Percentiles rank a stretch among this genome's conserved stretches.
Conservation (phyloP, 352 stramenopile species). For the Globisporangium mamillatum region DNA sequence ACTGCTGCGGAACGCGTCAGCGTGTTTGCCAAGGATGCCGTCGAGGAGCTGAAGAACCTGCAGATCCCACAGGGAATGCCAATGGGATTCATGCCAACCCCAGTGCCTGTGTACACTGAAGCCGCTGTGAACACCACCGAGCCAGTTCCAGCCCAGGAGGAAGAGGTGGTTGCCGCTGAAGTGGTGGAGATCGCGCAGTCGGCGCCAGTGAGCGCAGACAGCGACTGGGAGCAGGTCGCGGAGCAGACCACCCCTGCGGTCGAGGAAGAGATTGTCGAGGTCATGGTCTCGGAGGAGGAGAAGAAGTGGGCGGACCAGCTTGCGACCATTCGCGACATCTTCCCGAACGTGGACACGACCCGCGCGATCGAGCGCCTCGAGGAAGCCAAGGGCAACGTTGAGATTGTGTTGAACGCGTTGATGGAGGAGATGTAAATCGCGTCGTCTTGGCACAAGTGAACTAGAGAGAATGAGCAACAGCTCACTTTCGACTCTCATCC, state of each 20-base stretch:
- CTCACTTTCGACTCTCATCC: neutral
- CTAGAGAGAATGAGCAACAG: neutral
- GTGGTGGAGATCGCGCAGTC: slow-evolving; percentile 25
- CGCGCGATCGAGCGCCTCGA: slow-evolving; percentile 64
- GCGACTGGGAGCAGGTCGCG: slow-evolving; percentile 69
- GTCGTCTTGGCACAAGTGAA: neutral
- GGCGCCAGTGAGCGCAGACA: slow-evolving; percentile 33
- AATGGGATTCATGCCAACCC: slow-evolving; percentile 3
- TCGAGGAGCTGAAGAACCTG: slow-evolving; percentile 69
- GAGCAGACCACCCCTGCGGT: slow-evolving; percentile 27
- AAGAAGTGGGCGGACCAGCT: slow-evolving; percentile 77
- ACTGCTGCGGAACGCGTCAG: slow-evolving; percentile 36
- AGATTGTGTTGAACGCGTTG: slow-evolving; percentile 76
- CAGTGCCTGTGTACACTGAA: slow-evolving; percentile 22
- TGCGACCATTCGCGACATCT: slow-evolving; percentile 71
- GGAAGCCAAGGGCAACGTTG: slow-evolving; percentile 78
- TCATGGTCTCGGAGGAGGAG: slow-evolving; percentile 57
- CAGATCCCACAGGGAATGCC: slow-evolving; percentile 17
- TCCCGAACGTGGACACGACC: slow-evolving; percentile 50
- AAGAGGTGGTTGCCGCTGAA: slow-evolving; percentile 24
- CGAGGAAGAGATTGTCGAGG: slow-evolving; percentile 40
- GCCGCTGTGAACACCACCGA: slow-evolving; percentile 18
- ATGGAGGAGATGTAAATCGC: slow-evolving; percentile 72
- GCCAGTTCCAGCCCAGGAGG: slow-evolving; percentile 22
- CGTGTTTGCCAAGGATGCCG: slow-evolving; percentile 52